These are phyloP conservation scores for Fusarium secorum DNA, from an alignment of 2,329 filamentous ascomycete species.

Conservation along the genomic window DNA sequence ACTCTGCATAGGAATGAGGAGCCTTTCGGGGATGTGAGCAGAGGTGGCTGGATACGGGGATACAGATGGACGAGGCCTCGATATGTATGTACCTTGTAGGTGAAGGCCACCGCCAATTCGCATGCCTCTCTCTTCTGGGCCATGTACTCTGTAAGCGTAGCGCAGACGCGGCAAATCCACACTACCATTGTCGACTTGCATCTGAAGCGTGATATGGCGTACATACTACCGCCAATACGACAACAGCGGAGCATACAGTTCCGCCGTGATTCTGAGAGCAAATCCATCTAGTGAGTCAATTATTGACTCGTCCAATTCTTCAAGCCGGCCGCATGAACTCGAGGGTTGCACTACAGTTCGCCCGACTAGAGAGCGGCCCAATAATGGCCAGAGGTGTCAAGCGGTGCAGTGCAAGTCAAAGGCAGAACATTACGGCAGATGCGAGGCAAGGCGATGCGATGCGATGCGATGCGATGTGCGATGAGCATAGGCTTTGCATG, in stretches of 20 bases:
- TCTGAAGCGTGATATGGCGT: constrained; percentile 11
- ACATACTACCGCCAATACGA: constrained; percentile 18
- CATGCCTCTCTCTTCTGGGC: constrained; percentile 8
- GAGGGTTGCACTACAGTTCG: constrained; percentile 31
- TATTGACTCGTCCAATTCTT: constrained; percentile 20
- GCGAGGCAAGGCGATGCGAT: constrained; percentile 14
- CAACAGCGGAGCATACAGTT: constrained; percentile 18
- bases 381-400: constrained; percentile 1
- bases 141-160: not conserved
- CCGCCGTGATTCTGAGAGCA: constrained; percentile 5
- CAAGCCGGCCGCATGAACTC: constrained; percentile 26
- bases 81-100: constrained; percentile 23
- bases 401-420: constrained; percentile 23
- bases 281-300: not conserved
- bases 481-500: constrained; percentile 31
- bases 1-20: constrained; percentile 29
- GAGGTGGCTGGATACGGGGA: constrained; percentile 27
- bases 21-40: constrained; percentile 2
- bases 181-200: not conserved
- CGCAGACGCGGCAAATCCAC: not conserved
- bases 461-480: constrained; percentile 16
- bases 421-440: constrained; percentile 30
- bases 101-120: constrained; percentile 17
- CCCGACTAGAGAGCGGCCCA: constrained; percentile 18
- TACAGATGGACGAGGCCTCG: constrained; percentile 22